A percentile compares a stretch with the other conserved stretches of the same genome.
Evolutionary conservation across 1,284 basidiomycete genomes (phyloP).

Genomic region (Sanguinoderma infundibulare): DNA sequence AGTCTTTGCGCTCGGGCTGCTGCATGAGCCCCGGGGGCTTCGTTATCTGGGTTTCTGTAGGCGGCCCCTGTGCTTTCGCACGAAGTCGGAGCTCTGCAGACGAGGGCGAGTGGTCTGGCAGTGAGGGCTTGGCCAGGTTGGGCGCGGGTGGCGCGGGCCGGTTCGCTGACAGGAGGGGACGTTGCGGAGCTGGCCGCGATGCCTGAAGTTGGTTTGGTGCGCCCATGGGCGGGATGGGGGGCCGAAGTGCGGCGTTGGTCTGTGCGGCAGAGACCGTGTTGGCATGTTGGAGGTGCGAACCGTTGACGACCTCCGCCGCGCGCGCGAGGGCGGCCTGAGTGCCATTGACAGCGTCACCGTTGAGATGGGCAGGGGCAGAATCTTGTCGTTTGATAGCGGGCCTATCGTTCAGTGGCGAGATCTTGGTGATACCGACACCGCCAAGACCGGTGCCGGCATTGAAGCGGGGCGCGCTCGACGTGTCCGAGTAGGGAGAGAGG

Average conservation of each 20-base stretch:
- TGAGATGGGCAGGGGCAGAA: constrained; percentile 55
- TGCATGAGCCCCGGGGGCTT: constrained; percentile 38
- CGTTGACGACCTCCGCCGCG: constrained; percentile 68
- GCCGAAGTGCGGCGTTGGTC: constrained; percentile 31
- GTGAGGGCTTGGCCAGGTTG: constrained; percentile 38
- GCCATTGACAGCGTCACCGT: constrained; percentile 47
- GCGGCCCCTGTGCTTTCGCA: constrained; percentile 58
- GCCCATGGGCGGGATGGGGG: constrained; percentile 36
- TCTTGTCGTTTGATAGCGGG: constrained; percentile 61
- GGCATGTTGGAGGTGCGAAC: constrained; percentile 54
- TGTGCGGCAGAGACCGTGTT: constrained; percentile 41
- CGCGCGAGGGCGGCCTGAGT: constrained; percentile 51
- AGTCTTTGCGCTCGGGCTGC: constrained; percentile 45
- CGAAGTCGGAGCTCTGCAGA: constrained; percentile 66
- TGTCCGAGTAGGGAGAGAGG: constrained; percentile 40
- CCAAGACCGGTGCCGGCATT: constrained; percentile 86
- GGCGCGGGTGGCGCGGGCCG: constrained; percentile 54
- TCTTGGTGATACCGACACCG: constrained; percentile 54
- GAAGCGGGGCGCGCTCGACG: constrained; percentile 68
- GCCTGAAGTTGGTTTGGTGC: constrained; percentile 39
- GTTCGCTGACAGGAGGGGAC: constrained; percentile 52
- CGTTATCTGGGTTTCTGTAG: constrained; percentile 38
- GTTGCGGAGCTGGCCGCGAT: constrained; percentile 59
- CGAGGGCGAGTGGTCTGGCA: constrained; percentile 61
- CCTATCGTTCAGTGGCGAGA: constrained; percentile 45